A percentile compares a stretch with the other conserved stretches of the same genome.
Evolutionary conservation across 1,284 basidiomycete species (phyloP).

Genomic region (Leccinum solheimii): DNA sequence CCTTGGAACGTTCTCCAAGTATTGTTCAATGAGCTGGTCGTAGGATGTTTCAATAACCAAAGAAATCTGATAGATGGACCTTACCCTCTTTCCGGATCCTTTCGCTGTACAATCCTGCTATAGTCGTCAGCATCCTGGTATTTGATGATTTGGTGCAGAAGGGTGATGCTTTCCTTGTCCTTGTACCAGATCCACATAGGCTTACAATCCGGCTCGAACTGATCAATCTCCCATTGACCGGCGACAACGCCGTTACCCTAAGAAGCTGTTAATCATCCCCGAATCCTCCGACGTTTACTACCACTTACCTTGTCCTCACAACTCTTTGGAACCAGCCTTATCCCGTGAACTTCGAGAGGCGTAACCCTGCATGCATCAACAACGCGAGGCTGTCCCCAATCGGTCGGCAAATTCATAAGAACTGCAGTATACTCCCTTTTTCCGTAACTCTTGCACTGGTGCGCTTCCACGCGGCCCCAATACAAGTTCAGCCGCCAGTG

Average conservation of each 20-base stretch:
- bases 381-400: slow-evolving; percentile 7
- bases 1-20: slow-evolving; percentile 26
- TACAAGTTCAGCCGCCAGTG: neutral
- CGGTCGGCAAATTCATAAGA: slow-evolving; percentile 24
- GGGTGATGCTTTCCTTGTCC: slow-evolving; percentile 22
- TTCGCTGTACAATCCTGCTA: slow-evolving; percentile 26
- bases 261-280: neutral
- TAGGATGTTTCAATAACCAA: neutral
- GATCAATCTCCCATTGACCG: slow-evolving; percentile 24
- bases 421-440: neutral
- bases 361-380: slow-evolving; percentile 27
- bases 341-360: slow-evolving; percentile 29
- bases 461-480: neutral
- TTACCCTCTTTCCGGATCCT: slow-evolving; percentile 26
- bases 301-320: slow-evolving; percentile 28
- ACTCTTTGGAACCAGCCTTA: slow-evolving; percentile 17
- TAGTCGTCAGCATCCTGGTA: neutral
- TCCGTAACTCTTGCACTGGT: neutral
- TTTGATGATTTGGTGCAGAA: neutral
- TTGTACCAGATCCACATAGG: slow-evolving; percentile 26
- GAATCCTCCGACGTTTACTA: neutral
- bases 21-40: slow-evolving; percentile 23
- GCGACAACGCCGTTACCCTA: slow-evolving; percentile 20
- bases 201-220: slow-evolving; percentile 25
- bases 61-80: neutral